Conservation (phyloP, 495 filamentous ascomycete species). For the Hamigera avellanea region DNA sequence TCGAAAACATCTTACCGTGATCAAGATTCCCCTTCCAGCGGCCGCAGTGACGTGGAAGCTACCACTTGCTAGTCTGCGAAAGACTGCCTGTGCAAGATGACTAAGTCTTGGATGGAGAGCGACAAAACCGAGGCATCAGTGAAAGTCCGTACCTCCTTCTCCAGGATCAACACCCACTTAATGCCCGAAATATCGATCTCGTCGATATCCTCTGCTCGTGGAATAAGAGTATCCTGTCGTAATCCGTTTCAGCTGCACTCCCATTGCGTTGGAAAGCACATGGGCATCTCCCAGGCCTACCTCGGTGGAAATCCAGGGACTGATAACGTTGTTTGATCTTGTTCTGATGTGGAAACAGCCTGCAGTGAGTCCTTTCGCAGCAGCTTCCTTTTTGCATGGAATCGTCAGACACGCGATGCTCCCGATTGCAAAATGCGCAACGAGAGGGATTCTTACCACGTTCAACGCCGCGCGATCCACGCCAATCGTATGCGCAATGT, state of each 20-base stretch:
- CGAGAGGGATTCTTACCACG: slow-evolving; percentile 36
- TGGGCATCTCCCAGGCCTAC: slow-evolving; percentile 5
- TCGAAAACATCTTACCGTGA: slow-evolving; percentile 50
- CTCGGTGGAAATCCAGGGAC: slow-evolving; percentile 9
- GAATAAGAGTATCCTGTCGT: slow-evolving; percentile 55
- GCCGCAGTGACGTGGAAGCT: slow-evolving; percentile 38
- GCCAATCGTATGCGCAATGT: slow-evolving; percentile 61
- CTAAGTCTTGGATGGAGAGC: no score
- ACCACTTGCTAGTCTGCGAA: slow-evolving; percentile 52
- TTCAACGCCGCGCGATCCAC: slow-evolving; percentile 26
- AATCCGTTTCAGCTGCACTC: background rate
- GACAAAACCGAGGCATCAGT: background rate
- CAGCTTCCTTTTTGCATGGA: slow-evolving; percentile 24
- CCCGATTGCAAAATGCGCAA: background rate
- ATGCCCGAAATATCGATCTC: slow-evolving; percentile 40
- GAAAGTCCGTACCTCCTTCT: slow-evolving; percentile 79
- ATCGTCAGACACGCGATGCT: background rate
- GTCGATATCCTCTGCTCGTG: slow-evolving; percentile 40
- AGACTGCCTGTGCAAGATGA: slow-evolving; percentile 84
- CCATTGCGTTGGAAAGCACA: background rate
- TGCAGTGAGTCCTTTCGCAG: slow-evolving; percentile 60
- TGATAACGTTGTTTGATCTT: slow-evolving; percentile 10
- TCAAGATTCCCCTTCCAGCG: slow-evolving; percentile 48
- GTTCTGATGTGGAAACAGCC: slow-evolving; percentile 38
- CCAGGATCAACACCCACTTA: slow-evolving; percentile 73